Conservation (phyloP, 1,284 basidiomycete species). For the Moniliella sp. region DNA sequence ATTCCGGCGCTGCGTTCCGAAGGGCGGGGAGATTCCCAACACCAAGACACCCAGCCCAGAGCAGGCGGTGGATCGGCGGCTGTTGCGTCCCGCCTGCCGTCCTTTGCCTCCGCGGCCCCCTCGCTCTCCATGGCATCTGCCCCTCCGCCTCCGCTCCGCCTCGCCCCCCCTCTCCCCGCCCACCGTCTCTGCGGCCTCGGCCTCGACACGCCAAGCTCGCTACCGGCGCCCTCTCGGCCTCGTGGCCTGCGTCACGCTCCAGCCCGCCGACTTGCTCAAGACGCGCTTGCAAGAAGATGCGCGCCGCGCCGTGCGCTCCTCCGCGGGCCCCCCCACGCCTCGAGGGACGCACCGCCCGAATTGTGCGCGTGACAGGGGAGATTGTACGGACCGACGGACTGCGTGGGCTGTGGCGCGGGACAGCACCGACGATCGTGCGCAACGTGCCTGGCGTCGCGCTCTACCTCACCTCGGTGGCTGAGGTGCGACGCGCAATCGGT, state of each 20-base stretch:
- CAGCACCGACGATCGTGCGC: constrained; percentile 21
- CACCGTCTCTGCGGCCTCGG: too few relatives aligned
- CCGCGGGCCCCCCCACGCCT: not conserved
- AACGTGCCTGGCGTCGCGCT: constrained; percentile 32
- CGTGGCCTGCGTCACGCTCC: constrained; percentile 25
- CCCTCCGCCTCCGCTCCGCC: too few relatives aligned
- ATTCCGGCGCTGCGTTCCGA: too few relatives aligned
- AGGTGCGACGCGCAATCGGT: constrained; percentile 15
- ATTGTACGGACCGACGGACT: constrained; percentile 17
- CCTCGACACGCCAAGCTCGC: too few relatives aligned
- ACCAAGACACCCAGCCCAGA: too few relatives aligned
- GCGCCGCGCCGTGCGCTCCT: not conserved
- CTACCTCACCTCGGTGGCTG: constrained; percentile 29
- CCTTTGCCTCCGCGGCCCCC: too few relatives aligned
- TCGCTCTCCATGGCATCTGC: too few relatives aligned
- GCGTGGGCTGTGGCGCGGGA: constrained; percentile 23
- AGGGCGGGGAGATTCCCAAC: too few relatives aligned
- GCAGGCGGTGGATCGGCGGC: too few relatives aligned
- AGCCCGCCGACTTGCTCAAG: constrained; percentile 31
- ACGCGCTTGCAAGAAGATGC: constrained; percentile 23
- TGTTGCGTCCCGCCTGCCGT: too few relatives aligned
- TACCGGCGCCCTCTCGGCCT: constrained; percentile 26
- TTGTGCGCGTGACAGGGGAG: constrained; percentile 6
- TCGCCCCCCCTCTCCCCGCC: too few relatives aligned
- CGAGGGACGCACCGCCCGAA: constrained; percentile 1